Evolutionary conservation across 2,329 filamentous ascomycete species (phyloP).

Genomic region (Colletotrichum cuscutae): DNA sequence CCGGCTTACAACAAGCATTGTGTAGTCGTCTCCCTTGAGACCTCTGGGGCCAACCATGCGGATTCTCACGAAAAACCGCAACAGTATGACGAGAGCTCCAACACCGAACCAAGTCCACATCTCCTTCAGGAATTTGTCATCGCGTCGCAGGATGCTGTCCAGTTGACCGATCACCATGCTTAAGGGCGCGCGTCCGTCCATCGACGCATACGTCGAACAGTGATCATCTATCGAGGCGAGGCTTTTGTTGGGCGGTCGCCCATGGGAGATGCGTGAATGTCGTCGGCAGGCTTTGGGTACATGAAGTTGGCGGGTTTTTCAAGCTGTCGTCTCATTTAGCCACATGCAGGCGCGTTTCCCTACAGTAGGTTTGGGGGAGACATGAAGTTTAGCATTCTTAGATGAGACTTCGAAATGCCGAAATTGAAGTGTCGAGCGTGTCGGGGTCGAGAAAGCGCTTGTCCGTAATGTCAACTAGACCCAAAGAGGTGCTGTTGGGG

Average conservation of each 20-base stretch:
- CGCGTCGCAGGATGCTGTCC: conserved; percentile 11
- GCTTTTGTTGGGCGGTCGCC: background rate
- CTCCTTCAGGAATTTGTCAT: conserved; percentile 41
- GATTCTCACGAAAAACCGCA: conserved; percentile 47
- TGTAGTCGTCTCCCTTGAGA: conserved; percentile 51
- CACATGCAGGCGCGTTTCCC: background rate
- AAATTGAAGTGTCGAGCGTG: background rate
- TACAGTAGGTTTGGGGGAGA: background rate
- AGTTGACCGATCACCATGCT: conserved; percentile 3
- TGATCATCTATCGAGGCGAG: background rate
- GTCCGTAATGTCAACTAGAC: background rate
- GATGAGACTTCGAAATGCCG: background rate
- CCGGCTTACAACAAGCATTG: conserved; percentile 43
- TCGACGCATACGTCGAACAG: background rate
- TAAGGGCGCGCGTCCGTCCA: background rate
- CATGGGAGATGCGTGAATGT: background rate
- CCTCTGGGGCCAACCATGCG: conserved; percentile 49
- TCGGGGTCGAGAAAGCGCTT: background rate
- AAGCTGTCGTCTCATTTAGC: background rate
- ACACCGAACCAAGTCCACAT: conserved; percentile 45
- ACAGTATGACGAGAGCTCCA: conserved; percentile 44
- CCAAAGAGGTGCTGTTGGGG: background rate
- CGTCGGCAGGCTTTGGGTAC: too few relatives aligned
- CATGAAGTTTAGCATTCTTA: background rate
- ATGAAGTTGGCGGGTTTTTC: background rate